phyloP scores from a whole-genome alignment of 805 yeast species.

The Yarrowia osloensis region DNA sequence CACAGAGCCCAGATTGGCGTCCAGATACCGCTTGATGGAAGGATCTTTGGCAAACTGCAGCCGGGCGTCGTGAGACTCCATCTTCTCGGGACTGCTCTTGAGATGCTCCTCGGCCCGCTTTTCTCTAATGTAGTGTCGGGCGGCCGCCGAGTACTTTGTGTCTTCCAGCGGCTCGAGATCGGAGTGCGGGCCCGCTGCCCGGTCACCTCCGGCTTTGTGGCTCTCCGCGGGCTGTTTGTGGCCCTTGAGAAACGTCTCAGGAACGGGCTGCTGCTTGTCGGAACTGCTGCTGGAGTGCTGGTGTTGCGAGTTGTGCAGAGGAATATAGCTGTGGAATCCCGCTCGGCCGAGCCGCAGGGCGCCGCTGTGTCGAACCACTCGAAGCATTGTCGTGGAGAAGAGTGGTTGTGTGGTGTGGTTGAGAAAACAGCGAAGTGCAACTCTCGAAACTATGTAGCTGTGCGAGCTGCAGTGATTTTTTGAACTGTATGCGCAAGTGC shows the following conservation, averaged over 20 bases:
- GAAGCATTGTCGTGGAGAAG: not conserved
- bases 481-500: constrained; percentile 20
- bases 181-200: not conserved
- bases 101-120: constrained; percentile 1
- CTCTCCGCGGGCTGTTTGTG: not conserved
- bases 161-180: constrained; percentile 19
- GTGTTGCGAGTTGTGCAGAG: not conserved
- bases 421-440: not conserved
- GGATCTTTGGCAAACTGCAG: constrained; percentile 16
- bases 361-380: not conserved
- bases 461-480: constrained; percentile 14
- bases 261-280: not conserved
- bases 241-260: not conserved
- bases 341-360: not conserved
- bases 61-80: not conserved
- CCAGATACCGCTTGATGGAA: constrained; percentile 31
- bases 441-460: constrained; percentile 7
- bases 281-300: not conserved
- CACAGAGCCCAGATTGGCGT: constrained; percentile 34
- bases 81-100: not conserved
- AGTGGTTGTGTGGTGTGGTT: not conserved
- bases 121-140: constrained; percentile 14
- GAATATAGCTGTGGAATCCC: not conserved
- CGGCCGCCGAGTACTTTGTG: constrained; percentile 22
- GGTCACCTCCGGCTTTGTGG: not conserved